Evolutionary conservation across 345 rosid species (phyloP), one percentile per base, ranked within the genome.

Genomic region (Salix brachista): DNA sequence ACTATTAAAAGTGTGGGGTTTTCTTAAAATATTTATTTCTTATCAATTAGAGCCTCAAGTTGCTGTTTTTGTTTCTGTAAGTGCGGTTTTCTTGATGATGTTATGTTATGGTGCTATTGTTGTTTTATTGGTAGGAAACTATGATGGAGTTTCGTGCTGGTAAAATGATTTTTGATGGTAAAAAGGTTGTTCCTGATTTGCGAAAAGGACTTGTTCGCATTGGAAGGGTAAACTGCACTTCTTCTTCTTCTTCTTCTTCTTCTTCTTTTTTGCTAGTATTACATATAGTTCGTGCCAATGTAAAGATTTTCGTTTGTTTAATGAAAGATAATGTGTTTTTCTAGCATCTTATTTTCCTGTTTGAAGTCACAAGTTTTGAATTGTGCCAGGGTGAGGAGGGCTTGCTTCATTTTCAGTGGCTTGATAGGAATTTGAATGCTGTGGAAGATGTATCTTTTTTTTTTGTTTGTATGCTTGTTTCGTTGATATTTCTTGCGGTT

Each of bases 111-210:
- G 17, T 30, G 36, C 19, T 30, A 8, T 65, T 36, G 19, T 65
- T 65, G 18, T 8, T 46, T 25, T 65, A 6, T 72, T 85, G 74
- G 79, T 91, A 89, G 95, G 94, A 89, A 77, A 80, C 77, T 62
- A 80, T 96, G 92, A 76, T 96, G 76, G 98, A 96, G 87, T 96
- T 96, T 85, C 98, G 98, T 79, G 98, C 99, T 74, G 99, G 99
- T 75, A 96, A 93, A 87, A 93, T 96, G 98, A 42, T 69, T 72
- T 78, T 91, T 67, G 96, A 93, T 82, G 96, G 96, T 44, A 91
- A 86, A 70, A 89, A 84, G 81, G 99, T 93, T 73, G 87, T 90
- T 67, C 98, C 98, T 67, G 99, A 96, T 87, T 5, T 87, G 7
- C 91, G 95, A 6, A 96, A 93, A 83, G 99, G 99, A 46, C 92